Evolutionary conservation across 1,284 basidiomycete genomes (phyloP).

Genomic region (Moniliophthora roreri): DNA sequence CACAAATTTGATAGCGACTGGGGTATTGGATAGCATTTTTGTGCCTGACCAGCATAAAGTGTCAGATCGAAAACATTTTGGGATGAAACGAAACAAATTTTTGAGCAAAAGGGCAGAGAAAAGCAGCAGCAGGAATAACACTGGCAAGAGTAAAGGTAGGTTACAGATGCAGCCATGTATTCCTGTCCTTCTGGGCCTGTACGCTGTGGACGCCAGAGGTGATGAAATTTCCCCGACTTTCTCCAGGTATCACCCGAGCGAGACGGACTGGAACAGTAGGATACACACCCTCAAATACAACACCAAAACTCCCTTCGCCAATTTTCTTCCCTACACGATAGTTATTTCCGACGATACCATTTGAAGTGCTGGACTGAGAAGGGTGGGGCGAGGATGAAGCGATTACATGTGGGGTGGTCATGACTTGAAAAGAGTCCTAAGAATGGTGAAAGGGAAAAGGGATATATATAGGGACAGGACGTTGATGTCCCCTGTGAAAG

Average conservation of each 20-base stretch:
- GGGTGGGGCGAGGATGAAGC: constrained; percentile 67
- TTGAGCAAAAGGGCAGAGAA: constrained; percentile 2
- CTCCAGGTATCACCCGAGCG: too few species aligned
- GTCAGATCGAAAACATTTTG: background rate
- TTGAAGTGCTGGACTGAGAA: constrained; percentile 57
- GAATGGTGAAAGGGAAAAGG: background rate
- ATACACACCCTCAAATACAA: constrained; percentile 73
- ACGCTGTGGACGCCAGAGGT: too few species aligned
- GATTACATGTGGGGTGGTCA: constrained; percentile 78
- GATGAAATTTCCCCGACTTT: too few species aligned
- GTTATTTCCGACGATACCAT: constrained; percentile 73
- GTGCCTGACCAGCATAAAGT: constrained; percentile 52
- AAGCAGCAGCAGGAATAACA: background rate
- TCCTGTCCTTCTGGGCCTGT: too few species aligned
- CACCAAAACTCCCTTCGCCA: constrained; percentile 83
- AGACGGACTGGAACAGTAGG: background rate
- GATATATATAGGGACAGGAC: too few species aligned
- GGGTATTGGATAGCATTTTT: constrained; percentile 86
- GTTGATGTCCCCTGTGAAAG: too few species aligned
- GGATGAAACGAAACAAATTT: background rate
- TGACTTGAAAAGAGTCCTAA: constrained; percentile 25
- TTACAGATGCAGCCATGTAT: too few species aligned
- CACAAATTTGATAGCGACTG: constrained; percentile 98
- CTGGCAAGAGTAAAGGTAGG: too few species aligned
- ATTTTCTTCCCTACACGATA: constrained; percentile 86